These are phyloP conservation scores for Brachypodium distachyon DNA, from an alignment of 202 grass and related monocot genomes.

Conservation along the genomic window DNA sequence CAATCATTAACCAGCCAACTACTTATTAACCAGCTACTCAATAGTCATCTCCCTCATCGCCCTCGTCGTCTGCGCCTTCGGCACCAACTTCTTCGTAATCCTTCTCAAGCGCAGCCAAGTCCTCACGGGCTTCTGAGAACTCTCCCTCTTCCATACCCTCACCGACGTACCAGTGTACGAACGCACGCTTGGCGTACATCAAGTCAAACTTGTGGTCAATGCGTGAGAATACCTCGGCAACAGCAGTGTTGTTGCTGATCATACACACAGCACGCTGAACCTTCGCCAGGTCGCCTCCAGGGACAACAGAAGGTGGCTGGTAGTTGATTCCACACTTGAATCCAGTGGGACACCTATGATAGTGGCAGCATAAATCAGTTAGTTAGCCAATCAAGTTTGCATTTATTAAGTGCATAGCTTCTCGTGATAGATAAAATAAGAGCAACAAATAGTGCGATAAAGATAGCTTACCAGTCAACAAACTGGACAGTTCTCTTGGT, in stretches of 20 bases:
- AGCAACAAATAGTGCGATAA: constrained; percentile 6
- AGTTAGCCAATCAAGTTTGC: constrained; percentile 24
- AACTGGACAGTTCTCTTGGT: constrained; percentile 99
- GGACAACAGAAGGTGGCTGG: constrained; percentile 87
- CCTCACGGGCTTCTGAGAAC: constrained; percentile 92
- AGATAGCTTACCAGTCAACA: constrained; percentile 72
- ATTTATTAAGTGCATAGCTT: neutral
- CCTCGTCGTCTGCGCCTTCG: constrained; percentile 64
- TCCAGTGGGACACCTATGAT: constrained; percentile 89
- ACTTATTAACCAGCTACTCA: constrained; percentile 52
- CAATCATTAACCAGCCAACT: constrained; percentile 36
- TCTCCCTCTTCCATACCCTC: constrained; percentile 98
- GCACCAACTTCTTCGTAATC: constrained; percentile 91
- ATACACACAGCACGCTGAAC: constrained; percentile 96
- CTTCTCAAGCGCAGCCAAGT: constrained; percentile 92
- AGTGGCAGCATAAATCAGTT: neutral
- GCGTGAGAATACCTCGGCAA: constrained; percentile 86
- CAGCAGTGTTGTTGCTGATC: constrained; percentile 99
- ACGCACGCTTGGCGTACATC: constrained; percentile 91
- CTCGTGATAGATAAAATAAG: constrained; percentile 11
- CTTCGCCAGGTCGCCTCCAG: constrained; percentile 87
- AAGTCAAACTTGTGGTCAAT: constrained; percentile 95
- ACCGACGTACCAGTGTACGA: constrained; percentile 94
- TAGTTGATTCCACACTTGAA: constrained; percentile 99
- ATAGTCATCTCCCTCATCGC: constrained; percentile 73